Evolutionary conservation across 2,329 filamentous ascomycete species (phyloP).

Genomic region (Aureobasidium mangrovei): DNA sequence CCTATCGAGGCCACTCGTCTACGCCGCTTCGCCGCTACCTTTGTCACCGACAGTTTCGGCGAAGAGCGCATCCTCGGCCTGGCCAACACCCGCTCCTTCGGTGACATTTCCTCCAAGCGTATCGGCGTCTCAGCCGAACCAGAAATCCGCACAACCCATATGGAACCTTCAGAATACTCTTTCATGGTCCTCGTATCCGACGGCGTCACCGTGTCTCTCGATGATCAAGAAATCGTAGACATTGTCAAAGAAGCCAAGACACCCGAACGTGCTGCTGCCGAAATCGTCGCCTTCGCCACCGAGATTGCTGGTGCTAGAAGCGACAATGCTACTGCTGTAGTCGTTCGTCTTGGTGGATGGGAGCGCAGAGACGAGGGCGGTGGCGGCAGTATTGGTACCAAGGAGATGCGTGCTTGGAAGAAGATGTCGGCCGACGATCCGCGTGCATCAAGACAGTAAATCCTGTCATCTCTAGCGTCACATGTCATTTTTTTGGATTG

Average conservation of each 20-base stretch:
- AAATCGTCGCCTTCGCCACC: conserved; percentile 78
- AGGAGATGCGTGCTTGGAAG: conserved; percentile 80
- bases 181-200: conserved; percentile 87
- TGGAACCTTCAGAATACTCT: conserved; percentile 74
- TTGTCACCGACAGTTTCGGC: conserved; percentile 93
- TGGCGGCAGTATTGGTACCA: conserved; percentile 79
- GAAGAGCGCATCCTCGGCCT: conserved; percentile 91
- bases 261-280: conserved; percentile 71
- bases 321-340: conserved; percentile 56
- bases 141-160: conserved; percentile 69
- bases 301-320: conserved; percentile 62
- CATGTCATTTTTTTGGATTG: too few species aligned
- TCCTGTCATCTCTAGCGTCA: neutral
- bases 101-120: conserved; percentile 83
- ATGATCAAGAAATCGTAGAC: conserved; percentile 93
- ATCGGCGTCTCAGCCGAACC: conserved; percentile 92
- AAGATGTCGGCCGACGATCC: conserved; percentile 74
- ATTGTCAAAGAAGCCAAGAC: conserved; percentile 89
- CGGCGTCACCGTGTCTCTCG: conserved; percentile 75
- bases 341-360: conserved; percentile 56
- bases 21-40: conserved; percentile 74
- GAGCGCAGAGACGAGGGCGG: conserved; percentile 72
- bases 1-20: conserved; percentile 76
- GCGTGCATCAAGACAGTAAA: conserved; percentile 51
- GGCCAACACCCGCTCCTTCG: conserved; percentile 89